phyloP scores from a whole-genome alignment of 148 eudicot species.

The Polygonum aviculare region DNA sequence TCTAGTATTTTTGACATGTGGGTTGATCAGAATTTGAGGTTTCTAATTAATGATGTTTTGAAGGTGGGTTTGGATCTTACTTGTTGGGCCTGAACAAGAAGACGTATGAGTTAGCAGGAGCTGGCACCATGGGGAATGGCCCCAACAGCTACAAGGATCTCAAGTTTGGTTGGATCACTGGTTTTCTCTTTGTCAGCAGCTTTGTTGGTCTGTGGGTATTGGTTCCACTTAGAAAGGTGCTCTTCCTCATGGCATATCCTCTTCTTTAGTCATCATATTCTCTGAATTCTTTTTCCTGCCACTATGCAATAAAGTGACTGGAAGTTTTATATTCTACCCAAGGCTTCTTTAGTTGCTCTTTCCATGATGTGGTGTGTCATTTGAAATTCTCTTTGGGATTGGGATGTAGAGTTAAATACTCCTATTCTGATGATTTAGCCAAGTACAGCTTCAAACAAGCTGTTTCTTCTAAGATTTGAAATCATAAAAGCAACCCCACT shows the following conservation, averaged over 20 bases:
- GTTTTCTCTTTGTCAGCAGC: constrained; percentile 55
- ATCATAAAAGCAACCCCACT: not conserved
- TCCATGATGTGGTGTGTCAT: not conserved
- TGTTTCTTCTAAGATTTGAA: not conserved
- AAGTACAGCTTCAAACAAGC: not conserved
- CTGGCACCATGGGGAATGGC: constrained; percentile 42
- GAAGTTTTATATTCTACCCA: too few relatives aligned
- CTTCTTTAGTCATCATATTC: not conserved
- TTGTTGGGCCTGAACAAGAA: constrained; percentile 64
- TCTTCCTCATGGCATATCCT: not conserved
- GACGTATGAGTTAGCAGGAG: constrained; percentile 70
- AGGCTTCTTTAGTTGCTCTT: not conserved
- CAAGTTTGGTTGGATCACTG: constrained; percentile 66
- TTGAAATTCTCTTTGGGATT: not conserved
- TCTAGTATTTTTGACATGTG: not conserved
- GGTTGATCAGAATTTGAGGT: not conserved
- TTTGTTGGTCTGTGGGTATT: constrained; percentile 79
- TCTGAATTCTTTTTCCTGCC: not conserved
- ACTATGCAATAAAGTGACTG: not conserved
- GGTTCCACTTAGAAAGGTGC: constrained; percentile 79
- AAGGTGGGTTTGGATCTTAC: constrained; percentile 83
- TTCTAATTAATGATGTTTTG: constrained; percentile 6
- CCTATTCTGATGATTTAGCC: not conserved
- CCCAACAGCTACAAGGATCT: constrained; percentile 61
- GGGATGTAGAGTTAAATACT: not conserved